Percentiles rank a stretch among this genome's conserved stretches.
These are phyloP conservation scores for Naganishia randhawae DNA, from an alignment of 768 basidiomycete species.

Conservation along the genomic window DNA sequence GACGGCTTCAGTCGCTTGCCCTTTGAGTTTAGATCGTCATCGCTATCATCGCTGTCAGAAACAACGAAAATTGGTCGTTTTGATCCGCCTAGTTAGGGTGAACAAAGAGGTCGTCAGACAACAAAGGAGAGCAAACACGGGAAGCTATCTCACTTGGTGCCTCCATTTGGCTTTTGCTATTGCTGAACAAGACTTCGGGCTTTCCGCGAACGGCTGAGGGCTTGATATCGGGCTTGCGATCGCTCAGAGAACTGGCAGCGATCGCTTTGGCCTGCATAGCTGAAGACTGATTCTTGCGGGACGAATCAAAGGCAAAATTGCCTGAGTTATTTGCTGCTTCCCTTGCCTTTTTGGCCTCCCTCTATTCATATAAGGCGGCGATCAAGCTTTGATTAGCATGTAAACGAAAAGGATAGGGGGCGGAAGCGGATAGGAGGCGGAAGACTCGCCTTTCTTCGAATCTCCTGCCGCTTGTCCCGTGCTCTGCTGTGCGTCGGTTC, in stretches of 20 bases:
- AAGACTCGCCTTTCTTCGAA: not conserved
- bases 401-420: too few species aligned
- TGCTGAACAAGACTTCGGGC: conserved; percentile 10
- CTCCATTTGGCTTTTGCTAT: not conserved
- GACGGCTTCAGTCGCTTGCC: conserved; percentile 17
- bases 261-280: conserved; percentile 9
- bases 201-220: not conserved
- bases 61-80: conserved; percentile 15
- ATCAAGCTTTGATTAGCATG: not conserved
- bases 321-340: not conserved
- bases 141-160: not conserved
- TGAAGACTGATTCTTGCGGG: conserved; percentile 2
- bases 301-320: not conserved
- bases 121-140: not conserved
- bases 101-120: not conserved
- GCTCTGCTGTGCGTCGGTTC: not conserved
- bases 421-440: not conserved
- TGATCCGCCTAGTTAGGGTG: not conserved
- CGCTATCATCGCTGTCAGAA: conserved; percentile 9
- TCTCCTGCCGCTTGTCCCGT: not conserved
- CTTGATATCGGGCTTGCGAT: conserved; percentile 14
- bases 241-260: not conserved
- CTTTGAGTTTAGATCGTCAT: conserved; percentile 4
- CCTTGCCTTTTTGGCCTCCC: conserved; percentile 9
- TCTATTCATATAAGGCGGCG: too few species aligned